Conservation (phyloP, 805 yeast genomes). For the Pichia manshurica region DNA sequence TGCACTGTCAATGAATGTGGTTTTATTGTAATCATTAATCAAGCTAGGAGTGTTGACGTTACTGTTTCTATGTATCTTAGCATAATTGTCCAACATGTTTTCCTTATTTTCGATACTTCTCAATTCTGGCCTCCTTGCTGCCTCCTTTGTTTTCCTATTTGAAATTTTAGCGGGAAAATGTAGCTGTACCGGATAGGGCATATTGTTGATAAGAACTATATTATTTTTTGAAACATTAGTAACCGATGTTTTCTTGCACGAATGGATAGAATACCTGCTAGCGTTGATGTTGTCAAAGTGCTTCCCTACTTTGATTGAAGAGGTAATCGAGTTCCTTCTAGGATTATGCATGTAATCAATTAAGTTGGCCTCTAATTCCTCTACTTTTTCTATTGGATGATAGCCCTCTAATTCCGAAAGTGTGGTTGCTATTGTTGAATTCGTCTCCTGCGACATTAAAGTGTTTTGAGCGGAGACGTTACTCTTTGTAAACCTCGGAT, state of each 20-base stretch:
- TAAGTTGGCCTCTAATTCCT: neutral
- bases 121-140: neutral
- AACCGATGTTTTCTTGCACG: slow-evolving; percentile 2
- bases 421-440: neutral
- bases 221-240: slow-evolving; percentile 10
- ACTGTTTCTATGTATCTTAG: neutral
- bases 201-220: slow-evolving; percentile 23
- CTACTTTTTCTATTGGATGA: neutral
- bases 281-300: neutral
- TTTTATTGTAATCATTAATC: neutral
- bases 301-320: neutral
- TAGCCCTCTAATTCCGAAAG: neutral
- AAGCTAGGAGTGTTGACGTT: neutral
- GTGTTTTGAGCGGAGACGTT: slow-evolving; percentile 4
- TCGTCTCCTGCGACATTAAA: slow-evolving; percentile 1
- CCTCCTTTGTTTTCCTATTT: neutral
- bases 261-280: slow-evolving; percentile 2
- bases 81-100: neutral
- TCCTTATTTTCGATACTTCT: neutral
- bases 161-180: slow-evolving; percentile 28
- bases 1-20: neutral
- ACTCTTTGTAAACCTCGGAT: neutral
- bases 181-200: slow-evolving; percentile 27
- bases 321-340: neutral
- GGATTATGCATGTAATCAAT: neutral